Base-by-base conservation (phyloP, 176 grass and related monocot genomes). In the Carex scoparia region DNA sequence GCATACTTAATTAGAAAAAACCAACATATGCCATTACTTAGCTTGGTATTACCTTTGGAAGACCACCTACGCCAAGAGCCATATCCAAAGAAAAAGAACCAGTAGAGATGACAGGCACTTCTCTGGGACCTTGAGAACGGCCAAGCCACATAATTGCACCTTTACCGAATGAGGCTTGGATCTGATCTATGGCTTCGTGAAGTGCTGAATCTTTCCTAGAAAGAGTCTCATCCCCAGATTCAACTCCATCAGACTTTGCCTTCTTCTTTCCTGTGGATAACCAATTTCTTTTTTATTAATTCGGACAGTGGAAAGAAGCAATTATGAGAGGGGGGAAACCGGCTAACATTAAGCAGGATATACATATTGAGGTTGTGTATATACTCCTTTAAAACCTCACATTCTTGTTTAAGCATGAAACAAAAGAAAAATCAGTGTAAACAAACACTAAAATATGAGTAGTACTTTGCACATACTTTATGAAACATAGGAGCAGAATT, bases 71-170 rank as follows among this genome's bases (percentile, higher is more conserved):
- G 27, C 93, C 93, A 16, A 98, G 81, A 79, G 96, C 96, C 90
- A 95, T 66, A 90, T 98, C 93, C 83, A 98, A 89, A 80, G 89
- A 80, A 19, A 98, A 94, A 40, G 96, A 98, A 3, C 96, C 96
- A 59, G 93, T 98, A 61, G 96, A 94, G 10, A 98, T 74, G 35
- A 95, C 93, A 69, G 96, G 93, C 27, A 98, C 93, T 89, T 94
- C 90, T 87, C 85, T 91, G 82, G 71, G 83, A 58, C 93, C 86
- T 60, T 95, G 84, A 81, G 66, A 87, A 68, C 91, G 96, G 40
- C 96, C 96, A 90, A 98, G 93, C 93, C 96, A 98, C 96, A 98
- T 98, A 58, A 98, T 98, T 64, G 96, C 88, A 0, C 96, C 96
- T 65, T 98, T 92, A 48, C 96, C 96, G 85, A 98, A 98, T 7